Percentiles rank a stretch among this genome's conserved stretches.
Evolutionary conservation across 1,139 yeast species (phyloP).

Genomic region (Yamadazyma diddensiae): DNA sequence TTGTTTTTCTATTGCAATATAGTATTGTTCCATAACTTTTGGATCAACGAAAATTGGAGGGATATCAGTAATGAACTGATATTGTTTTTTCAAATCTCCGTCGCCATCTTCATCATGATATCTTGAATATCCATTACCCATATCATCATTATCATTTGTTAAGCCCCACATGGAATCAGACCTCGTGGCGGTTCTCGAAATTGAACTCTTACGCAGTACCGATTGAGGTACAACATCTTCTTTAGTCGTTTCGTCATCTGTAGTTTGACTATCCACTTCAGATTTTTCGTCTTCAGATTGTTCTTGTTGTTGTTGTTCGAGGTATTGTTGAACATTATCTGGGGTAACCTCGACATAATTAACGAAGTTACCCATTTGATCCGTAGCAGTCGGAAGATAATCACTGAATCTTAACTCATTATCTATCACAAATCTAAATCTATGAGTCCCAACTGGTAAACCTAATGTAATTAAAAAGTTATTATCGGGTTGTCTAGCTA

Average conservation of each 20-base stretch:
- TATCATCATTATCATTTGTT: constrained; percentile 68
- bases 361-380: constrained; percentile 51
- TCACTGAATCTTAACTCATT: constrained; percentile 48
- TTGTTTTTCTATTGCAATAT: constrained; percentile 68
- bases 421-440: constrained; percentile 47
- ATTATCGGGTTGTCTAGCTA: constrained; percentile 47
- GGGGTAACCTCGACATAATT: constrained; percentile 49
- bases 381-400: constrained; percentile 48
- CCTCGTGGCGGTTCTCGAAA: constrained; percentile 29
- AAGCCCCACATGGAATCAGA: constrained; percentile 55
- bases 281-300: constrained; percentile 12
- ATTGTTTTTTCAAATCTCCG: constrained; percentile 19
- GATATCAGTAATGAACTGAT: constrained; percentile 62
- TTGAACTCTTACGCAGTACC: constrained; percentile 25
- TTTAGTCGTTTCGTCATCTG: constrained; percentile 11
- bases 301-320: constrained; percentile 19
- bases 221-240: constrained; percentile 11
- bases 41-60: constrained; percentile 92
- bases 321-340: constrained; percentile 33
- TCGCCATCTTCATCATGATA: constrained; percentile 63
- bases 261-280: constrained; percentile 8
- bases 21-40: constrained; percentile 57
- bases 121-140: constrained; percentile 77
- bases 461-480: constrained; percentile 41
- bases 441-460: constrained; percentile 46